Percentiles rank a stretch among this genome's conserved stretches.
phyloP scores from a whole-genome alignment of 495 filamentous ascomycete genomes.

The Penicillium fimorum region DNA sequence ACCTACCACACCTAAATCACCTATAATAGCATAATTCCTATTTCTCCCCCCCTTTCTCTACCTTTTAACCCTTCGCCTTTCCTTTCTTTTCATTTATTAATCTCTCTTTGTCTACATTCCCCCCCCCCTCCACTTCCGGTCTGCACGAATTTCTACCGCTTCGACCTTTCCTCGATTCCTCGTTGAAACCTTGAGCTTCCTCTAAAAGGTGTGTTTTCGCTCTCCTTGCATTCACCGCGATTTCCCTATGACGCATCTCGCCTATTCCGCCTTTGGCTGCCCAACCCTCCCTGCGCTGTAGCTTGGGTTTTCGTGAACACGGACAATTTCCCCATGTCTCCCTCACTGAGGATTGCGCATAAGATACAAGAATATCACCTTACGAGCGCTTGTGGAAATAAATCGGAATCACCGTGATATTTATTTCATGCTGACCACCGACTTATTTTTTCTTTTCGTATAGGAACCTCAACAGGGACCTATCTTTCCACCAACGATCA shows the following conservation, averaged over 20 bases:
- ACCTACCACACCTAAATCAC: slow-evolving; percentile 34
- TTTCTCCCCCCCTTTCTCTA: slow-evolving; percentile 14
- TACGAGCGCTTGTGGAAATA: not conserved
- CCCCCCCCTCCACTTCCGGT: slow-evolving; percentile 6
- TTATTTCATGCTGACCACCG: not conserved
- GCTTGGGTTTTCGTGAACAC: not conserved
- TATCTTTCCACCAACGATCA: slow-evolving; percentile 11
- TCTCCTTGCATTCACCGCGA: slow-evolving; percentile 2
- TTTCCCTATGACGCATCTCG: slow-evolving; percentile 4
- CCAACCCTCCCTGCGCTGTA: slow-evolving; percentile 1
- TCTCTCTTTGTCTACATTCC: not conserved
- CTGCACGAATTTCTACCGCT: slow-evolving; percentile 4
- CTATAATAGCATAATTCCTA: slow-evolving; percentile 7
- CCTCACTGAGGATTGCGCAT: not conserved
- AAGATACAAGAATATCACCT: not conserved
- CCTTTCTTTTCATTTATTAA: slow-evolving; percentile 3
- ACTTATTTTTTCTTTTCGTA: not conserved
- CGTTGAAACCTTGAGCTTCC: not conserved
- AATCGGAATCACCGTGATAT: not conserved
- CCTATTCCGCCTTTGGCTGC: slow-evolving; percentile 1
- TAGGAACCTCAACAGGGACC: not conserved
- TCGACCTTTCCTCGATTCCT: too few species aligned
- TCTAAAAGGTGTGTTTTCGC: not conserved
- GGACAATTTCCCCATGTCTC: not conserved
- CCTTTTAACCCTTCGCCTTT: slow-evolving; percentile 15